These are phyloP conservation scores for Fusarium lateritium DNA, from an alignment of 2,329 filamentous ascomycete species.

Conservation along the genomic window DNA sequence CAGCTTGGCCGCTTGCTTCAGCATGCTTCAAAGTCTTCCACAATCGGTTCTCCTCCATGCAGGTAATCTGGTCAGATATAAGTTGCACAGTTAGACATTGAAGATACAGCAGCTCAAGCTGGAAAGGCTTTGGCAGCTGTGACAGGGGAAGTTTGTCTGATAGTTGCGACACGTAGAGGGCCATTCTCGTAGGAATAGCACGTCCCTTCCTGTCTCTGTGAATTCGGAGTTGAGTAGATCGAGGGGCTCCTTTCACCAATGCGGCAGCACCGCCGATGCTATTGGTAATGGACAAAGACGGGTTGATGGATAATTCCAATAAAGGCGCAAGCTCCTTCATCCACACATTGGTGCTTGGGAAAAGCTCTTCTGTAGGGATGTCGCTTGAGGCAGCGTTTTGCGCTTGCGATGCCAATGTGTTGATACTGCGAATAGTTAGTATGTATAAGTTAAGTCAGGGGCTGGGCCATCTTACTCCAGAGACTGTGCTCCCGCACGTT, in stretches of 20 bases:
- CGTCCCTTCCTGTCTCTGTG: constrained; percentile 77
- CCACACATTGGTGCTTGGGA: constrained; percentile 79
- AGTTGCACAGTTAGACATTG: constrained; percentile 67
- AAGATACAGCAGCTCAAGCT: constrained; percentile 66
- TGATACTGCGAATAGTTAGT: constrained; percentile 57
- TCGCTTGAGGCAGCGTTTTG: constrained; percentile 52
- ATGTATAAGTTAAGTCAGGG: background rate
- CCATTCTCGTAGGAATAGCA: constrained; percentile 82
- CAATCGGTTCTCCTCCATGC: constrained; percentile 60
- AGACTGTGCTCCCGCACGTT: constrained; percentile 63
- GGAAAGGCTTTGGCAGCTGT: constrained; percentile 58
- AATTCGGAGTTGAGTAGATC: constrained; percentile 51
- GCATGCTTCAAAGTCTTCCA: constrained; percentile 60
- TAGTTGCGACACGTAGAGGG: constrained; percentile 76
- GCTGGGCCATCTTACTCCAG: constrained; percentile 60
- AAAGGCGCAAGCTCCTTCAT: constrained; percentile 70
- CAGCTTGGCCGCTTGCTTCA: constrained; percentile 57
- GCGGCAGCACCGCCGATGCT: constrained; percentile 79
- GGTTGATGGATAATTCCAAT: constrained; percentile 66
- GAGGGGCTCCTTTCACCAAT: constrained; percentile 63
- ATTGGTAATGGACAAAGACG: constrained; percentile 81
- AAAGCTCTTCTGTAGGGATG: constrained; percentile 61
- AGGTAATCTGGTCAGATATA: constrained; percentile 68
- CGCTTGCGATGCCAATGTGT: constrained; percentile 67
- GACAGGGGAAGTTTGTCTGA: constrained; percentile 61